A percentile compares a stretch with the other conserved stretches of the same genome.
These are phyloP conservation scores for Sporothrix schenckii DNA, from an alignment of 2,329 filamentous ascomycete genomes.

Conservation along the genomic window DNA sequence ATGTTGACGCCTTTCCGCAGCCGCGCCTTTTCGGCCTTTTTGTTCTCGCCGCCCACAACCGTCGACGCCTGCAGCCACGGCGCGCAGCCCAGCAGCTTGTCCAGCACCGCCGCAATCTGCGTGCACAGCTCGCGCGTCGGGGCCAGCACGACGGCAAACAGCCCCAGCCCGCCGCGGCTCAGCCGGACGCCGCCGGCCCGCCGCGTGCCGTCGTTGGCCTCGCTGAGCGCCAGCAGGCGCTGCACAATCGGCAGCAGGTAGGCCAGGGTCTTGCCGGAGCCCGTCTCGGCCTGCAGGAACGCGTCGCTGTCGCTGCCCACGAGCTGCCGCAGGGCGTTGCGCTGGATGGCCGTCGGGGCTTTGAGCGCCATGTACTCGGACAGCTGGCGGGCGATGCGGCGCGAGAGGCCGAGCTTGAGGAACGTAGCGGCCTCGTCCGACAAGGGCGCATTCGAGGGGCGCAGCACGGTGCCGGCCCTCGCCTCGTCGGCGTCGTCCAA, in stretches of 20 bases:
- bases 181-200: constrained; percentile 53
- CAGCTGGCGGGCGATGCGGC: constrained; percentile 78
- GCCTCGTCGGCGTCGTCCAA: constrained; percentile 43
- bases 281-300: constrained; percentile 95
- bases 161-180: constrained; percentile 79
- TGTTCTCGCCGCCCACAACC: constrained; percentile 70
- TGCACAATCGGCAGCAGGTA: constrained; percentile 93
- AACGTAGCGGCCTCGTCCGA: constrained; percentile 84
- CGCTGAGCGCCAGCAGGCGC: constrained; percentile 76
- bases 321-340: constrained; percentile 80
- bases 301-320: constrained; percentile 82
- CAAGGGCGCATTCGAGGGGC: constrained; percentile 89
- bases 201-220: constrained; percentile 52
- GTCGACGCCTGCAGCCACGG: constrained; percentile 94
- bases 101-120: constrained; percentile 86
- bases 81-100: constrained; percentile 81
- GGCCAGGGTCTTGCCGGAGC: constrained; percentile 96
- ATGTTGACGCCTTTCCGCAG: constrained; percentile 95
- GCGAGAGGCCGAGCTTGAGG: constrained; percentile 79
- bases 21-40: constrained; percentile 85
- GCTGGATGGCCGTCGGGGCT: constrained; percentile 92
- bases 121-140: constrained; percentile 93
- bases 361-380: constrained; percentile 84
- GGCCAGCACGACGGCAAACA: constrained; percentile 92
- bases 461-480: constrained; percentile 51